Percentiles rank a stretch among this genome's conserved stretches.
These are phyloP conservation scores for Lunularia cruciata DNA, from an alignment of 225 moss, liverwort and hornwort genomes.

Conservation along the genomic window DNA sequence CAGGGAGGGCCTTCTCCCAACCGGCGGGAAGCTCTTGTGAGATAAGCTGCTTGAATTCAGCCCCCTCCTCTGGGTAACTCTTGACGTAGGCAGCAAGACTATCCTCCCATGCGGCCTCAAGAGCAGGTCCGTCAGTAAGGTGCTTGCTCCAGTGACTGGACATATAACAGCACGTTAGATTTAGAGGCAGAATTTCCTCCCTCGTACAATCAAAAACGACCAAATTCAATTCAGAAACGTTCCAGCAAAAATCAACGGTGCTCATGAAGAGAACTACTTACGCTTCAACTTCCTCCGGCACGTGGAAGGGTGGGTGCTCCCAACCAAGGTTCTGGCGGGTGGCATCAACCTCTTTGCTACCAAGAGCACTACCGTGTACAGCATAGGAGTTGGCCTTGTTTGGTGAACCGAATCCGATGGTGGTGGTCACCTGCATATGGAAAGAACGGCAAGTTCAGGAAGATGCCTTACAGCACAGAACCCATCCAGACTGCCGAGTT, in stretches of 20 bases:
- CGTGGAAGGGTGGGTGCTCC: conserved; percentile 77
- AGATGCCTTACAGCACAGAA: too few relatives aligned
- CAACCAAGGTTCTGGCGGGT: conserved; percentile 81
- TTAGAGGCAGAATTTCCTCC: background rate
- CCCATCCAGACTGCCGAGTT: too few relatives aligned
- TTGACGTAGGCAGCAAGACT: conserved; percentile 58
- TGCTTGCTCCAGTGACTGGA: conserved; percentile 82
- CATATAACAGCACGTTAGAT: background rate
- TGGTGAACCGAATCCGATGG: conserved; percentile 81
- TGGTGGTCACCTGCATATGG: conserved; percentile 65
- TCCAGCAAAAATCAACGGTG: background rate
- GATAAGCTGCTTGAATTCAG: conserved; percentile 79
- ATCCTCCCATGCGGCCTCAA: conserved; percentile 65
- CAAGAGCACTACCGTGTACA: conserved; percentile 81
- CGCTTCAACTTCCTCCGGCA: conserved; percentile 85
- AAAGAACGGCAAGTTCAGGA: too few relatives aligned
- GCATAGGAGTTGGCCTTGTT: conserved; percentile 77
- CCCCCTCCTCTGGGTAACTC: conserved; percentile 77
- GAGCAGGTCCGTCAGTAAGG: conserved; percentile 52
- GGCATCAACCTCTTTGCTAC: conserved; percentile 86
- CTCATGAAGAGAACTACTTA: background rate
- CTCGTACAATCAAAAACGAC: too few relatives aligned
- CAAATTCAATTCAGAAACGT: background rate
- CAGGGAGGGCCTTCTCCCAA: conserved; percentile 69
- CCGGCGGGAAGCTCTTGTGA: conserved; percentile 56